Percentiles rank a stretch among this genome's conserved stretches.
Evolutionary conservation across 305 asterid genomes (phyloP).

Genomic region (Solanum hybrid): DNA sequence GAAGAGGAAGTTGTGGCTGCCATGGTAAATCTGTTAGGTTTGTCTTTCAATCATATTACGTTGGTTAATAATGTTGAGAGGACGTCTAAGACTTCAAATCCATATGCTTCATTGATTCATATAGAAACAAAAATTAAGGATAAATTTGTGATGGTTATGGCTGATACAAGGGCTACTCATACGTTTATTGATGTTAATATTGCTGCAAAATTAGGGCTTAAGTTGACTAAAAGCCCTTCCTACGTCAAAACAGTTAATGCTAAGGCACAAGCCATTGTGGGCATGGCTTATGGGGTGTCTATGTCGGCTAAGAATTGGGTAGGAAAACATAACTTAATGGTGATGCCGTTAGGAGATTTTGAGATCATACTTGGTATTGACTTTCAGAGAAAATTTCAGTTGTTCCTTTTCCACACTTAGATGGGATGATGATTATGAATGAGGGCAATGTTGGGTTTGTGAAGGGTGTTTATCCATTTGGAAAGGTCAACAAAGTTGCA

Average conservation of each 20-base stretch:
- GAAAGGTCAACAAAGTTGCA: too few species aligned
- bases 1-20: too few species aligned
- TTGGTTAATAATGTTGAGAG: too few species aligned
- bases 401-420: not conserved
- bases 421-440: not conserved
- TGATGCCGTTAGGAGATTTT: not conserved
- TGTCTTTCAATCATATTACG: not conserved
- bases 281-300: not conserved
- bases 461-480: not conserved
- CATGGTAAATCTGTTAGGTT: not conserved
- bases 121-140: not conserved
- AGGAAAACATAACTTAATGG: too few species aligned
- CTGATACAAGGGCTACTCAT: not conserved
- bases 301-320: not conserved
- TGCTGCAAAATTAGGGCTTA: not conserved
- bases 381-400: too few species aligned
- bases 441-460: not conserved
- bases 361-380: too few species aligned
- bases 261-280: not conserved
- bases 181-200: too few species aligned
- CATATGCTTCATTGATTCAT: not conserved
- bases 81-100: not conserved
- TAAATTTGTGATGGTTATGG: fast-evolving
- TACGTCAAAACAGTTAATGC: too few species aligned
- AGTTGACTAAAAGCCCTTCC: not conserved